Conservation (phyloP, 805 yeast genomes). For the Monosporozyma unispora region DNA sequence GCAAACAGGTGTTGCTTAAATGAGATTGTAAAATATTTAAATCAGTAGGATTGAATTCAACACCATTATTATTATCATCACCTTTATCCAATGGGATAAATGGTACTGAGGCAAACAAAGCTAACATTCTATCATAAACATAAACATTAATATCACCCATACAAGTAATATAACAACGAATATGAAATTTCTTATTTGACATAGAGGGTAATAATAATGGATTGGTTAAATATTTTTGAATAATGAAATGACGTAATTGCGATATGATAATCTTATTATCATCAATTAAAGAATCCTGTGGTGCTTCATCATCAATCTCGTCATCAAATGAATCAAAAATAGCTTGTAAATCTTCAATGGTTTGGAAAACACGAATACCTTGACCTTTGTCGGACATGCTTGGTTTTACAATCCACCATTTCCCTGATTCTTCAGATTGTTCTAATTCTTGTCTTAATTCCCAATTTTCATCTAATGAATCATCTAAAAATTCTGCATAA, state of each 20-base stretch:
- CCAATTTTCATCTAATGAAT: conserved; percentile 83
- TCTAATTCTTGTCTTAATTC: conserved; percentile 77
- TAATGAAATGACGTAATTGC: conserved; percentile 82
- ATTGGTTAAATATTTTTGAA: conserved; percentile 65
- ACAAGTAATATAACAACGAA: conserved; percentile 74
- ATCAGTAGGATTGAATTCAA: conserved; percentile 23
- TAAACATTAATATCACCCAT: conserved; percentile 66
- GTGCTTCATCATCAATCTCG: conserved; percentile 53
- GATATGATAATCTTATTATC: conserved; percentile 70
- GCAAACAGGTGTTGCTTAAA: conserved; percentile 89
- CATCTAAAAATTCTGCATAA: conserved; percentile 93
- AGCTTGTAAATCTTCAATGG: conserved; percentile 68
- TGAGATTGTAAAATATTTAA: conserved; percentile 56
- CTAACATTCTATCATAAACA: conserved; percentile 72
- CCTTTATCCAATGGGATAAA: conserved; percentile 33
- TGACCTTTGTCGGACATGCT: conserved; percentile 97
- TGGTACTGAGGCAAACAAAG: conserved; percentile 60
- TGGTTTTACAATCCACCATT: conserved; percentile 87
- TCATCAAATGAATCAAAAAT: conserved; percentile 79
- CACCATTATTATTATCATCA: neutral
- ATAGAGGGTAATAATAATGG: conserved; percentile 62
- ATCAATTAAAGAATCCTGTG: conserved; percentile 32
- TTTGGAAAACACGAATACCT: conserved; percentile 77
- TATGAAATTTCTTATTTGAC: conserved; percentile 72
- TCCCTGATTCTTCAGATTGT: conserved; percentile 33